phyloP scores from a whole-genome alignment of 2,329 filamentous ascomycete species.

The Hypomyces perniciosus region DNA sequence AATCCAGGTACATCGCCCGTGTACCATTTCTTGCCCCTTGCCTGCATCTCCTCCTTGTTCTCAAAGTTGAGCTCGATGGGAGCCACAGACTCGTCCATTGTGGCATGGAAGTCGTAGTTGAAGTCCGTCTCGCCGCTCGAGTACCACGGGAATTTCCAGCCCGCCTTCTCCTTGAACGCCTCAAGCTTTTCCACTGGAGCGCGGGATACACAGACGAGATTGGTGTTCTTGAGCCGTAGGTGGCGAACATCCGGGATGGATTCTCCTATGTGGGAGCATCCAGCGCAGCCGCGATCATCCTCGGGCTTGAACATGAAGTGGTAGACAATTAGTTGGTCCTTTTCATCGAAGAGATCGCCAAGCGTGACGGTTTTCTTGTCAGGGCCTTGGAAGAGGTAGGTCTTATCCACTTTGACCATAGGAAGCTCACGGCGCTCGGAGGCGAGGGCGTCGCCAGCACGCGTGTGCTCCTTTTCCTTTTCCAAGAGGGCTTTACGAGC shows the following conservation, averaged over 20 bases:
- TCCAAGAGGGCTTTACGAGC: constrained; percentile 28
- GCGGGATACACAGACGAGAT: constrained; percentile 34
- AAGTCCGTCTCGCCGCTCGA: constrained; percentile 31
- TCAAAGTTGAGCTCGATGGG: constrained; percentile 24
- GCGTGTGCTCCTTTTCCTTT: constrained; percentile 30
- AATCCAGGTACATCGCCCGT: constrained; percentile 31
- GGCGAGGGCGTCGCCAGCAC: constrained; percentile 24
- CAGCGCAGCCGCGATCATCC: constrained; percentile 29
- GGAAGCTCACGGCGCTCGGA: constrained; percentile 31
- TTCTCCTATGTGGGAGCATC: constrained; percentile 34
- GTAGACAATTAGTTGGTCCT: constrained; percentile 35
- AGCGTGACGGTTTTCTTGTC: constrained; percentile 21
- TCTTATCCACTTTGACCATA: constrained; percentile 33
- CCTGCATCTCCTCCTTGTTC: constrained; percentile 20
- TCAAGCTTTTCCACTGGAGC: constrained; percentile 32
- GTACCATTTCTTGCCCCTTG: constrained; percentile 22
- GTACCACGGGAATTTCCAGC: constrained; percentile 38
- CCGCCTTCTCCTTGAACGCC: constrained; percentile 30
- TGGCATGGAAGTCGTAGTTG: constrained; percentile 36
- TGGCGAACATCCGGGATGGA: constrained; percentile 33
- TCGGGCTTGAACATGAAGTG: constrained; percentile 41
- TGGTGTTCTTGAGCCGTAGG: constrained; percentile 31
- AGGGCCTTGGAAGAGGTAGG: constrained; percentile 30
- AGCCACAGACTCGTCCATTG: constrained; percentile 22
- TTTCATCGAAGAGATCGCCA: constrained; percentile 27